Conservation (phyloP, 225 moss, liverwort and hornwort species). For the Asterella californica region DNA sequence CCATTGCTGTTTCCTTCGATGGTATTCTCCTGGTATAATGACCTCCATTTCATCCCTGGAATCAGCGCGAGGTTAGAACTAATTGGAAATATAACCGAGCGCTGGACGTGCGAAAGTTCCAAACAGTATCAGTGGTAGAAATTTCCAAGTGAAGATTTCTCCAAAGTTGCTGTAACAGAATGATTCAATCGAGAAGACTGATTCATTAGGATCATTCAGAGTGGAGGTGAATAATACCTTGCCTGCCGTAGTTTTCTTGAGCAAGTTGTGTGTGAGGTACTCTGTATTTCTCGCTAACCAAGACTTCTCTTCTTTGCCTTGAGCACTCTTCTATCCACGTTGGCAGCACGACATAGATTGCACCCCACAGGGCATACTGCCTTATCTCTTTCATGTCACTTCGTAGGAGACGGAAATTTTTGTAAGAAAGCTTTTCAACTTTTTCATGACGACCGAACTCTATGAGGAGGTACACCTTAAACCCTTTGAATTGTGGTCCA, state of each 20-base stretch:
- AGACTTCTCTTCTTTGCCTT: constrained; percentile 56
- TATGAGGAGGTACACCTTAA: background rate
- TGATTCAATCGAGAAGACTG: background rate
- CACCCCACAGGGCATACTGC: constrained; percentile 76
- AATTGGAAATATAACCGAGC: background rate
- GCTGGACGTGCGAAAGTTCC: background rate
- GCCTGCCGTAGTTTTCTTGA: constrained; percentile 33
- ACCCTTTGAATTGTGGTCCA: background rate
- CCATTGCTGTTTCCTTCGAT: constrained; percentile 20
- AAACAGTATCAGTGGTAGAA: background rate
- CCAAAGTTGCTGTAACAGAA: background rate
- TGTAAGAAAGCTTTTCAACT: background rate
- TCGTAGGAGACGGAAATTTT: background rate
- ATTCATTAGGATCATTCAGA: background rate
- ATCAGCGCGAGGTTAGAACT: background rate
- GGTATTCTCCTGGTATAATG: constrained; percentile 27
- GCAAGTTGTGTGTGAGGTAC: constrained; percentile 55
- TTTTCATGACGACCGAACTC: background rate
- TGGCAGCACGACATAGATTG: constrained; percentile 60
- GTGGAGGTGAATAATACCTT: constrained; percentile 14
- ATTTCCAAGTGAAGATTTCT: too few relatives aligned
- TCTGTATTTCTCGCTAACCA: constrained; percentile 41
- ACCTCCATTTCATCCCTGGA: constrained; percentile 19
- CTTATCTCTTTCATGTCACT: constrained; percentile 73
- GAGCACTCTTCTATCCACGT: constrained; percentile 86